phyloP scores from a whole-genome alignment of 192 early-diverging fungal species.

The Coemansia javaensis region DNA sequence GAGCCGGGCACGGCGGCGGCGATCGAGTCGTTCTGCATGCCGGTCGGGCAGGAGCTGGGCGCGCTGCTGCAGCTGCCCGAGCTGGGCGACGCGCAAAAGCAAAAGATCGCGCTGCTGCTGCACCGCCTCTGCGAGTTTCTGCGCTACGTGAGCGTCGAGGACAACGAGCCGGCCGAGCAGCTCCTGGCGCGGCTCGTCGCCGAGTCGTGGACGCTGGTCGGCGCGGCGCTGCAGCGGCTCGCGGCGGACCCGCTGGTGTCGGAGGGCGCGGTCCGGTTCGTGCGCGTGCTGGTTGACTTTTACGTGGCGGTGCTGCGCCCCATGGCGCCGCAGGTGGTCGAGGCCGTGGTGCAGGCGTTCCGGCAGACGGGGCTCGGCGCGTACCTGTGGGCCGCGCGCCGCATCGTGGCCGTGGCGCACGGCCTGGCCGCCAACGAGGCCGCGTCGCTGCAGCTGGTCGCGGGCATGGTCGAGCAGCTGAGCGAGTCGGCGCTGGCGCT shows the following conservation, averaged over 20 bases:
- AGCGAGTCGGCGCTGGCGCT: constrained; percentile 62
- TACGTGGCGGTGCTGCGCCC: constrained; percentile 20
- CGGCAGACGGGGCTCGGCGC: constrained; percentile 58
- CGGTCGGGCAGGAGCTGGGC: constrained; percentile 30
- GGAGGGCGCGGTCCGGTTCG: constrained; percentile 40
- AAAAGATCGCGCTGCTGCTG: constrained; percentile 21
- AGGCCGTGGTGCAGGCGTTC: constrained; percentile 63
- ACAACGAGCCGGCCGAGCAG: constrained; percentile 24
- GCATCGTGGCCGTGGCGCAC: constrained; percentile 63
- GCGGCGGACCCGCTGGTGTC: constrained; percentile 21
- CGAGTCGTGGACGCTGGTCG: constrained; percentile 32
- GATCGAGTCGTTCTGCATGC: constrained; percentile 45
- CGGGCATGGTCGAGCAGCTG: constrained; percentile 58
- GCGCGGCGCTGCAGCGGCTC: constrained; percentile 20
- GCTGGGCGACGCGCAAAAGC: constrained; percentile 6
- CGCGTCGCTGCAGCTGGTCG: constrained; percentile 47
- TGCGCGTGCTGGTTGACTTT: constrained; percentile 36
- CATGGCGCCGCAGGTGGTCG: constrained; percentile 23
- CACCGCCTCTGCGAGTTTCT: constrained; percentile 46
- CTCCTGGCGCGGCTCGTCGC: constrained; percentile 24
- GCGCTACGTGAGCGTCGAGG: constrained; percentile 31
- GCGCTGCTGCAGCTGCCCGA: constrained; percentile 28
- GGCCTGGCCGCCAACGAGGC: constrained; percentile 46
- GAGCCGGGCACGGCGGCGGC: constrained; percentile 27
- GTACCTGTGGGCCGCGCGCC: constrained; percentile 77